Percentiles rank a stretch among this genome's conserved stretches.
These are phyloP conservation scores for Epichloe sp. DNA, from an alignment of 2,329 filamentous ascomycete genomes.

Conservation along the genomic window DNA sequence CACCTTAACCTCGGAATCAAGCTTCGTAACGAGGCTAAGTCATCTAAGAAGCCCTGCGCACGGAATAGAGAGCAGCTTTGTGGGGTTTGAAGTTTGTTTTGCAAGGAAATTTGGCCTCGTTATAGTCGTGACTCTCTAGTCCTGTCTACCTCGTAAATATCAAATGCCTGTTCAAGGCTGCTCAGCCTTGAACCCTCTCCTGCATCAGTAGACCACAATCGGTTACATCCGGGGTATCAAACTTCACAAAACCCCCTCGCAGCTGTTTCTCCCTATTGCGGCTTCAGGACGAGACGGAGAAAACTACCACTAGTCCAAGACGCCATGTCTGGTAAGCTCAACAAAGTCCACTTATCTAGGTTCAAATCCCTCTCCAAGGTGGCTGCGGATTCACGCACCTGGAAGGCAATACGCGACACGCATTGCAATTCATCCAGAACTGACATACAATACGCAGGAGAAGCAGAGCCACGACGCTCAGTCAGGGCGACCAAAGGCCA, in stretches of 20 bases:
- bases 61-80: neutral
- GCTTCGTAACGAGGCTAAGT: neutral
- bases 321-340: conserved; percentile 25
- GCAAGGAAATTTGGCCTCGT: conserved; percentile 10
- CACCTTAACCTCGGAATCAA: neutral
- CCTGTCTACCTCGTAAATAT: conserved; percentile 20
- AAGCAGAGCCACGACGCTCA: conserved; percentile 76
- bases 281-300: neutral
- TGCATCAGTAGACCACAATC: conserved; percentile 16
- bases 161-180: conserved; percentile 16
- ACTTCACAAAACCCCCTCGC: conserved; percentile 4
- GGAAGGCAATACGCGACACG: neutral
- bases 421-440: conserved; percentile 5
- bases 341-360: neutral
- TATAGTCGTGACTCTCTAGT: conserved; percentile 22
- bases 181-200: conserved; percentile 11
- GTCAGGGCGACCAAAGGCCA: conserved; percentile 95
- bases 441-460: conserved; percentile 20
- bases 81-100: conserved; percentile 1
- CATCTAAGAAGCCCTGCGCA: neutral
- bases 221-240: conserved; percentile 2
- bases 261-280: neutral
- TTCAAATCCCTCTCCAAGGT: neutral
- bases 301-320: neutral
- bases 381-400: neutral